A percentile compares a stretch with the other conserved stretches of the same genome.
phyloP scores from a whole-genome alignment of 352 stramenopile species.

The Pythium insidiosum region DNA sequence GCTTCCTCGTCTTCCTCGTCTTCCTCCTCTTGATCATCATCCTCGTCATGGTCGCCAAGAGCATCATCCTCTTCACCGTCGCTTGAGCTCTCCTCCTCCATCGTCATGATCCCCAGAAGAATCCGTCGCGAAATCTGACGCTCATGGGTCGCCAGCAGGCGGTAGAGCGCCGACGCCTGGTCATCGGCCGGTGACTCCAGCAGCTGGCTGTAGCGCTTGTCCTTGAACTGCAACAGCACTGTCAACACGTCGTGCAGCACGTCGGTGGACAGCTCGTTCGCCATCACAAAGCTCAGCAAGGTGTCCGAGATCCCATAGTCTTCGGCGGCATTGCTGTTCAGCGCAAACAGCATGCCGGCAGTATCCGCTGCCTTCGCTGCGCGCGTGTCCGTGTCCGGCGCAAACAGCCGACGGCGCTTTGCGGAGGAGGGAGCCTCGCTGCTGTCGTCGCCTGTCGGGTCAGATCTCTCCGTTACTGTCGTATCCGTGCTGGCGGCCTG shows the following conservation, averaged over 20 bases:
- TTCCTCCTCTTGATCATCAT: slow-evolving; percentile 2
- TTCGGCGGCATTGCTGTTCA: slow-evolving; percentile 33
- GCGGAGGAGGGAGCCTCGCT: slow-evolving; percentile 13
- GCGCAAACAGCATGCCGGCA: slow-evolving; percentile 35
- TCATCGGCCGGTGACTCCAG: slow-evolving; percentile 10
- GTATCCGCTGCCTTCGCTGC: slow-evolving; percentile 5
- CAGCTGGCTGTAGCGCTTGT: slow-evolving; percentile 52
- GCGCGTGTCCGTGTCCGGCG: no score
- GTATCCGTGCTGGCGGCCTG: slow-evolving; percentile 7
- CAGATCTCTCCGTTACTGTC: no score
- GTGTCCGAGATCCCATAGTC: slow-evolving; percentile 62
- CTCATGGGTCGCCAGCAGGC: slow-evolving; percentile 32
- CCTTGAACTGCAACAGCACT: slow-evolving; percentile 47
- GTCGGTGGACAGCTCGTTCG: slow-evolving; percentile 36
- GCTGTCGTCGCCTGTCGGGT: no score
- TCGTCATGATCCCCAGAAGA: slow-evolving; percentile 45
- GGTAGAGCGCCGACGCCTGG: slow-evolving; percentile 6
- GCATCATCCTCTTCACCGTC: slow-evolving; percentile 24
- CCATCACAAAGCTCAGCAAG: slow-evolving; percentile 57
- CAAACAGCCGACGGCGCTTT: slow-evolving; percentile 43
- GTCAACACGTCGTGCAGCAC: slow-evolving; percentile 57
- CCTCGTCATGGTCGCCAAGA: slow-evolving; percentile 4
- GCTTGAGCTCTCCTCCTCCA: slow-evolving; percentile 44
- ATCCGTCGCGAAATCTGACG: slow-evolving; percentile 52
- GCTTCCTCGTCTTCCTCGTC: slow-evolving; percentile 8